These are phyloP conservation scores for Talaromyces wortmannii DNA, from an alignment of 495 filamentous ascomycete genomes.

Conservation along the genomic window DNA sequence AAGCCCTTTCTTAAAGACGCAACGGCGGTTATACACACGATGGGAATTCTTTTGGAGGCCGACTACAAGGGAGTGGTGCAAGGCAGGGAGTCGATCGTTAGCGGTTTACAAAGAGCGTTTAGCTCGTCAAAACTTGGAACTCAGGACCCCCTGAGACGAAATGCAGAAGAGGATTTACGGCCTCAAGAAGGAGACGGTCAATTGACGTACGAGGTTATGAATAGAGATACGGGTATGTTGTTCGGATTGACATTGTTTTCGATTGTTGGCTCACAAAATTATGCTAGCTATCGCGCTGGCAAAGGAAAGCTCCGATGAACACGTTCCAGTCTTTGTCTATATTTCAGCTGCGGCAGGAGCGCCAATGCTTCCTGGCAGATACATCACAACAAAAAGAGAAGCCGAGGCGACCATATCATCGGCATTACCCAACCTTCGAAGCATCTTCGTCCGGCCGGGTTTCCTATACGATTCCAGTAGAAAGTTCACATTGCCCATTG, in stretches of 20 bases:
- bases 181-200: conserved; percentile 63
- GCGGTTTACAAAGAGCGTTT: conserved; percentile 73
- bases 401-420: conserved; percentile 74
- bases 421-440: conserved; percentile 65
- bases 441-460: conserved; percentile 75
- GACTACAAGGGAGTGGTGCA: conserved; percentile 92
- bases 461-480: conserved; percentile 85
- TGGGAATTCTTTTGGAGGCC: conserved; percentile 95
- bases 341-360: conserved; percentile 84
- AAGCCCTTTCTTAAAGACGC: conserved; percentile 61
- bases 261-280: not conserved
- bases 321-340: conserved; percentile 69
- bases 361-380: conserved; percentile 73
- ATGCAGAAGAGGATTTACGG: conserved; percentile 49
- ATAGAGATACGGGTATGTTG: conserved; percentile 66
- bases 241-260: conserved; percentile 6
- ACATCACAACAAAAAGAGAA: conserved; percentile 87
- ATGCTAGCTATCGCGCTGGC: conserved; percentile 65
- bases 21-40: conserved; percentile 80
- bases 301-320: conserved; percentile 59
- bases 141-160: conserved; percentile 57
- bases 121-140: conserved; percentile 54
- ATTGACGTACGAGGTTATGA: conserved; percentile 97
- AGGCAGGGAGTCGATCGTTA: conserved; percentile 68
- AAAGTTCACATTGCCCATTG: conserved; percentile 77